Base-by-base conservation (phyloP, 805 yeast genomes). In the Sugiyamaella valdiviana region DNA sequence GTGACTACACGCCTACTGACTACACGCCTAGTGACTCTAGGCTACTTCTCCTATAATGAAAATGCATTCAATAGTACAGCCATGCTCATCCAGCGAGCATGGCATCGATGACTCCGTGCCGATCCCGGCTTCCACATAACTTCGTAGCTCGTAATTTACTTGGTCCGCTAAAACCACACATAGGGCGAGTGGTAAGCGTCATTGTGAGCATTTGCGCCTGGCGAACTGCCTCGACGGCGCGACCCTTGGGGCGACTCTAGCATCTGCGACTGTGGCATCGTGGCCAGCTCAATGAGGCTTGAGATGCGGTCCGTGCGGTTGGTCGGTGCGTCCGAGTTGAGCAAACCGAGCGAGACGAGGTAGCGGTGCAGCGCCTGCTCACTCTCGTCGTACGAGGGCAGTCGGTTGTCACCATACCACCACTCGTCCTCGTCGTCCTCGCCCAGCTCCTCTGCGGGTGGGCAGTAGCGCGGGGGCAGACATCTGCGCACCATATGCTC, bases 401-500 rank as follows among this genome's bases (percentile, higher is more conserved):
- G 52, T 36, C 42, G 45, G 22, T 50, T 46, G 45, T 57, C 57
- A 16, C 56, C 59, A 9, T 49, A 42, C 29, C 45, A 49, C 58
- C 58, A 55, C 15, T 42, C 45, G 26, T 51, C 55, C 19, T 45
- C 45, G 32, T 47, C 35, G 6, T 42, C 14, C 26, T 26, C 10
- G 37, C 39, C 24, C 42, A 15, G 23, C 20, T 15, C 22, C 9
- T 24, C 36, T 15, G 15, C 24, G 3, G 23, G 40, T n/a, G 32
- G 46, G 32, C 32, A 22, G 39, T 62, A 62, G n/a, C 55, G 57
- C 2, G 66, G 66, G 10, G 65, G 63, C 38, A 63, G 52, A 35
- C 57, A 55, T 24, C 56, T 56, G n/a, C 63, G 55, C 20, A 63
- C 60, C 48, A 52, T 52, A 48, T 63, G 63, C 49, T 63, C 67